Evolutionary conservation across 495 filamentous ascomycete species (phyloP), one percentile per base, ranked within the genome.

Genomic region (Symbiotaphrina buchneri): DNA sequence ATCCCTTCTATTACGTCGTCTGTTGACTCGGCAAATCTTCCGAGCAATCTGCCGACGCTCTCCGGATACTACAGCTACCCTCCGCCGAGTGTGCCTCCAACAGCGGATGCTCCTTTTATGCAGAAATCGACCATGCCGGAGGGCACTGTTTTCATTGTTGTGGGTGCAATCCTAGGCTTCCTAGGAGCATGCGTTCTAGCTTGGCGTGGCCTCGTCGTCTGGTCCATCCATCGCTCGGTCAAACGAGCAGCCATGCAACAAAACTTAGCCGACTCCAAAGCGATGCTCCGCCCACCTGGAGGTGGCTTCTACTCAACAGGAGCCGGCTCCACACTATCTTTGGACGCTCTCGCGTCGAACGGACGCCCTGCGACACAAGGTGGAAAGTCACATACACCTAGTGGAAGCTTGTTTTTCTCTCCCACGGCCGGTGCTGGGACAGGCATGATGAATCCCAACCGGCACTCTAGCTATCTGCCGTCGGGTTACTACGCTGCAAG

Each of bases 121-220:
- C 79, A 90, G 43, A 73, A 74, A 45, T 84, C 81, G n/a, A 74
- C 59, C 27, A 62, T 83, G 5, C 87, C 87, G 0, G 81, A 95
- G 52, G 87, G 87, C 11, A 94, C 87, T 16, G 72, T 97, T 20
- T 97, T 97, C 56, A 97, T 97, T 45, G 71, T 64, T 24, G 90
- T 94, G 13, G 87, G 90, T 27, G 79, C 82, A 13, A 72, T 73
- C 19, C 64, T 97, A 3, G 90, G 75, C 18, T 69, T 83, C 35
- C 67, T 94, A 35, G 81, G 69, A 3, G 52, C 80, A 7, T 64
- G 71, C 15, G 63, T 97, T 11, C 61, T 95, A 2, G 62, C 71
- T 32, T 97, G 87, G 87, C 77, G 87, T 32, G 74, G 61, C 28
- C 63, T 92, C 34, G 71, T 95, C 14, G 83, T 77, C 40, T 94